Evolutionary conservation across 306 rosid species (phyloP), one percentile per base, ranked within the genome.

Genomic region (Vigna trinervia): DNA sequence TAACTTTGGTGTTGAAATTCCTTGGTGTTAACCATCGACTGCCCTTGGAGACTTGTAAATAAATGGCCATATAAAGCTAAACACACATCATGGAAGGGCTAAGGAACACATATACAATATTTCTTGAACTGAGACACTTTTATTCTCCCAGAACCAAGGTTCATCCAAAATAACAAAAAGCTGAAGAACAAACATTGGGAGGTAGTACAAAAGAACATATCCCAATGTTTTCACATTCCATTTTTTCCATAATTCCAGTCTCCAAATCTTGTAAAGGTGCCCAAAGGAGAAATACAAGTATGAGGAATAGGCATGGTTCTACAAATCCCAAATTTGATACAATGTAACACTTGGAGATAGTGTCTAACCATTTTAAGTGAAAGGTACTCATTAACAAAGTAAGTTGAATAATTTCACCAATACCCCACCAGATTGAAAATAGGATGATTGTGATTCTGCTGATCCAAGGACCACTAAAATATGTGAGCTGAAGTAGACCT

Each of bases 381-480:
- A 88, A 78, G 75, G 75, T 20, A 2, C 88, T 85, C 70, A 96
- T 82, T 79, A 92, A 86, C 82, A 91, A 78, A 71, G 92, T 87
- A 67, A 95, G 75, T 48, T 96, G 95, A 71, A 88, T 46, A 75
- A 95, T 81, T 80, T 95, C 98, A 70, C 98, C 97, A 62, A 92
- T 48, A 56, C 96, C 93, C 98, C 98, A 95, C 97, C 98, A 95
- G 82, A 95, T 89, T 43, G 86, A 86, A 87, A 92, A 86, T 70
- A 92, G 52, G 81, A 92, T 87, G 83, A 95, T 88, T 17, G 91
- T 69, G 58, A 95, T 88, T 82, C 96, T 86, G 84, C 92, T 87
- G 41, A 90, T 92, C 98, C 98, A 95, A 77, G 97, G 98, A 81
- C 98, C 98, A 87, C 91, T 88, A 80, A 95, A 95, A 84, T 89